Percentiles rank a stretch among this genome's conserved stretches.
Evolutionary conservation across 208 protist species (phyloP).

Genomic region (Leishmania turanica): DNA sequence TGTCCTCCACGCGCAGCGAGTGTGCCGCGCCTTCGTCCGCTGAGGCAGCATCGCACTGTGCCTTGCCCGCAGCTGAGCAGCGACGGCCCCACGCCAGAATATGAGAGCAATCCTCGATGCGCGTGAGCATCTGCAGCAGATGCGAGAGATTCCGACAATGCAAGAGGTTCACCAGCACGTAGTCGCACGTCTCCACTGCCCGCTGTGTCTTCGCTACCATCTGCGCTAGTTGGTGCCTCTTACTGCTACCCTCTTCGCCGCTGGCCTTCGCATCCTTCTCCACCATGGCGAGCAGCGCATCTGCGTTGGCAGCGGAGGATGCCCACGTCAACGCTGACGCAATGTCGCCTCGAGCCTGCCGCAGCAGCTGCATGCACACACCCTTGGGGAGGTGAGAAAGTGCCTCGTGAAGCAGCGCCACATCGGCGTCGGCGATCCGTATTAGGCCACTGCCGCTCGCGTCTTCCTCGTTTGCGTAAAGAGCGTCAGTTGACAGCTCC

Average conservation of each 20-base stretch:
- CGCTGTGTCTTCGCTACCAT: constrained; percentile 16
- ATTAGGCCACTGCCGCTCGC: background rate
- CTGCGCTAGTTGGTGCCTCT: background rate
- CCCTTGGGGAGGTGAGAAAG: constrained; percentile 29
- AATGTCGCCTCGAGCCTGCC: constrained; percentile 27
- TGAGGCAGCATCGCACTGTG: background rate
- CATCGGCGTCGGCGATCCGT: constrained; percentile 25
- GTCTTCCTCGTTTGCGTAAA: constrained; percentile 16
- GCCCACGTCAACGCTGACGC: constrained; percentile 23
- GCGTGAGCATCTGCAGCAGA: constrained; percentile 57
- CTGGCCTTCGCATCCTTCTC: constrained; percentile 12
- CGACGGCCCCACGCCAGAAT: constrained; percentile 80
- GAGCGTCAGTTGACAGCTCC: background rate
- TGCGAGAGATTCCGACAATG: constrained; percentile 36
- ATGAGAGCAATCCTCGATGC: constrained; percentile 88
- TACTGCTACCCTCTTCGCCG: background rate
- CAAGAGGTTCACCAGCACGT: constrained; percentile 53
- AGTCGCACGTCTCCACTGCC: constrained; percentile 23
- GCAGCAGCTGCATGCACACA: constrained; percentile 35
- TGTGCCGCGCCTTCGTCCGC: background rate
- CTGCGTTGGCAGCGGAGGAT: constrained; percentile 11
- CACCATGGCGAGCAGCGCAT: constrained; percentile 17
- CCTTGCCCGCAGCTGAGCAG: constrained; percentile 2
- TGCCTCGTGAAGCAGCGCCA: constrained; percentile 42
- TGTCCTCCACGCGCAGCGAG: constrained; percentile 14